phyloP scores from a whole-genome alignment of 192 early-diverging fungal species.

The Mortierella hygrophila region DNA sequence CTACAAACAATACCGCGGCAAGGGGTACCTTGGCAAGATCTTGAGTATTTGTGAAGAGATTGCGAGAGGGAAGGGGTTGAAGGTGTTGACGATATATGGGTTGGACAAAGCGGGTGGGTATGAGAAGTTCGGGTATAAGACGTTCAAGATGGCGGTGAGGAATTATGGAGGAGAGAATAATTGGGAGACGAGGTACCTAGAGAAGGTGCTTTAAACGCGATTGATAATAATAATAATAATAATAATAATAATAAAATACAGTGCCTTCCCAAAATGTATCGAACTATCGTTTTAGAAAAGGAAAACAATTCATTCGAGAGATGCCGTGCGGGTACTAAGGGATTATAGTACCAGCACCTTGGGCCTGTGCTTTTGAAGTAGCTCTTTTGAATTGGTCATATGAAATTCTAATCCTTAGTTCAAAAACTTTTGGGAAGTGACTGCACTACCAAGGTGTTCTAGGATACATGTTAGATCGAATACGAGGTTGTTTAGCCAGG shows the following conservation, averaged over 20 bases:
- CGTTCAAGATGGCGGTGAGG: constrained; percentile 33
- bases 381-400: no score
- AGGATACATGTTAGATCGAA: background rate
- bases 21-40: constrained; percentile 33
- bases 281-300: no score
- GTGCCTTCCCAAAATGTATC: no score
- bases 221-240: no score
- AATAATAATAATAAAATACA: no score
- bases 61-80: constrained; percentile 17
- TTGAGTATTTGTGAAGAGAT: constrained; percentile 35
- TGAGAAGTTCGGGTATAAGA: constrained; percentile 53
- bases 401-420: no score
- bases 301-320: no score
- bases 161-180: constrained; percentile 40
- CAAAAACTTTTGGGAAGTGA: no score
- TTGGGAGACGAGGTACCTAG: constrained; percentile 45
- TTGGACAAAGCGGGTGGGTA: constrained; percentile 20
- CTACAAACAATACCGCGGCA: constrained; percentile 42
- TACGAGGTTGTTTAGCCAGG: background rate
- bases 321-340: no score
- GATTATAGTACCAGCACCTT: no score
- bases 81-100: constrained; percentile 43
- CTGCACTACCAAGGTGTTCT: background rate
- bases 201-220: constrained; percentile 17
- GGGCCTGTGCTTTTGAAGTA: no score